A percentile compares a stretch with the other conserved stretches of the same genome.
Evolutionary conservation across 1,284 basidiomycete species (phyloP).

Genomic region (Naganishia sp.): DNA sequence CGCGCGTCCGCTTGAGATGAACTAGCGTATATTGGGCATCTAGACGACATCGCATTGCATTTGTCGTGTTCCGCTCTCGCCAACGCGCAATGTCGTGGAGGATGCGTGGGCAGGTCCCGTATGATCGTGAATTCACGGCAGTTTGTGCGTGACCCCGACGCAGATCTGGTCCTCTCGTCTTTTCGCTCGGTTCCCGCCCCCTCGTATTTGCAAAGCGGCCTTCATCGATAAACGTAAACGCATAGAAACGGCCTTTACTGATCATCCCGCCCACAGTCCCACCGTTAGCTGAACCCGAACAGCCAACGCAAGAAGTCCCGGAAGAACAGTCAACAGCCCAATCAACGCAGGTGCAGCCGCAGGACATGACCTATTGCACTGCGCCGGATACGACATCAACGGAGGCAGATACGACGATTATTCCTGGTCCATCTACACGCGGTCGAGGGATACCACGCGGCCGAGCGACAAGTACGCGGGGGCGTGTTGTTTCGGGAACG

Average conservation of each 20-base stretch:
- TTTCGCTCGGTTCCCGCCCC: no score
- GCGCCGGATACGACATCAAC: constrained; percentile 1
- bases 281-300: neutral
- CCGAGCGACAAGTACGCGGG: constrained; percentile 13
- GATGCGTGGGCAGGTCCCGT: no score
- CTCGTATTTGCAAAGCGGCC: no score
- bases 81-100: no score
- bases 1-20: no score
- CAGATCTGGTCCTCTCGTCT: no score
- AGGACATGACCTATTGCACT: constrained; percentile 17
- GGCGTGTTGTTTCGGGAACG: constrained; percentile 20
- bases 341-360: constrained; percentile 12
- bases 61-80: no score
- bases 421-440: constrained; percentile 44
- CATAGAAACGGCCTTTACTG: neutral
- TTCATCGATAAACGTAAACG: no score
- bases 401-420: constrained; percentile 17
- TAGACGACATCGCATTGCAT: no score
- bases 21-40: no score
- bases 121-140: no score
- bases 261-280: neutral
- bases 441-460: constrained; percentile 24
- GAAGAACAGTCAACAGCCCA: neutral
- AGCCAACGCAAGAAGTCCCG: neutral
- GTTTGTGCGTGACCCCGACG: no score